Evolutionary conservation across 2,329 filamentous ascomycete species (phyloP).

Genomic region (Arthrobotrys sphaeroides): DNA sequence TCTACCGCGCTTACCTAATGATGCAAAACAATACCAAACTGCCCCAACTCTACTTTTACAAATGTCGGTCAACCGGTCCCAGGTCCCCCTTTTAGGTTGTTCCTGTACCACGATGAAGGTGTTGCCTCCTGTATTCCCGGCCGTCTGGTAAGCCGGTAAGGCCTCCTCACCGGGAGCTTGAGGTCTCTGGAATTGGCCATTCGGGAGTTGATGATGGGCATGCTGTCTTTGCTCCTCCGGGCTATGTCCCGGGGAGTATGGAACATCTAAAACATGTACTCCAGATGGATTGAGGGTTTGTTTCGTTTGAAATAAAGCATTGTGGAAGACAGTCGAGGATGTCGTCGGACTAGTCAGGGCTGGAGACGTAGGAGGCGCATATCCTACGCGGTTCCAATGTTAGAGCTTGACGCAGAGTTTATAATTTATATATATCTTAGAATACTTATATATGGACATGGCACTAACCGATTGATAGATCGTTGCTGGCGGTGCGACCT

Average conservation of each 20-base stretch:
- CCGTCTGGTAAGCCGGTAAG: background rate
- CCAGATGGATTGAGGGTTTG: conserved; percentile 11
- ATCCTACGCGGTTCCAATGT: background rate
- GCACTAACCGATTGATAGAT: background rate
- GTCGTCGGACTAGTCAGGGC: background rate
- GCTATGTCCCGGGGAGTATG: conserved; percentile 1
- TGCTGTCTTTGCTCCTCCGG: conserved; percentile 11
- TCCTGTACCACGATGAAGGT: background rate
- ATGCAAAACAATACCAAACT: conserved; percentile 17
- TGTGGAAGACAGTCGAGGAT: conserved; percentile 4
- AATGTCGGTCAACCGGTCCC: background rate
- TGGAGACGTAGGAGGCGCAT: background rate
- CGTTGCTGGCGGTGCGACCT: background rate
- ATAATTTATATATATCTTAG: background rate
- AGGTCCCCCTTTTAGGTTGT: background rate
- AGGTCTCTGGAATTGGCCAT: conserved; percentile 1
- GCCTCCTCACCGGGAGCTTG: conserved; percentile 7
- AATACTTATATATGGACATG: background rate
- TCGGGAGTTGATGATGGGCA: background rate
- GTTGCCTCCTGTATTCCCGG: background rate
- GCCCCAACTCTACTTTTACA: conserved; percentile 8
- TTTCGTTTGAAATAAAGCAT: conserved; percentile 11
- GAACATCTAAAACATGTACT: conserved; percentile 4
- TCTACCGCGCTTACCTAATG: too few species aligned
- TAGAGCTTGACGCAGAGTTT: background rate